Percentiles rank a stretch among this genome's conserved stretches.
Conservation (phyloP, 345 rosid species). For the Arabis hirsuta region DNA sequence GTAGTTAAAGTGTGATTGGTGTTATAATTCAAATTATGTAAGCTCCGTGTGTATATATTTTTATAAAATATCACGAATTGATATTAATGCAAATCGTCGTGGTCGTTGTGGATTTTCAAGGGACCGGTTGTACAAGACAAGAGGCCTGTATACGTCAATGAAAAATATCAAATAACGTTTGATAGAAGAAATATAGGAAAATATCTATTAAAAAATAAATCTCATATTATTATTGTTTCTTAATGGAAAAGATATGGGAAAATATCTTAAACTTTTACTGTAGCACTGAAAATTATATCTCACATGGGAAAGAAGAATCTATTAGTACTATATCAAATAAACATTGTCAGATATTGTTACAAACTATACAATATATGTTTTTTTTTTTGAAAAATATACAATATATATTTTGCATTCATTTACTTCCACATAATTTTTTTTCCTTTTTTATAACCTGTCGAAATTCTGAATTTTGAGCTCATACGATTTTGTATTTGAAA, state of each 20-base stretch:
- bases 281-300: slow-evolving; percentile 1
- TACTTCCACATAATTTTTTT: too few relatives aligned
- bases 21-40: background rate
- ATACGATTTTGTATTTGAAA: too few relatives aligned
- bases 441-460: too few relatives aligned
- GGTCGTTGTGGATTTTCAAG: slow-evolving; percentile 26
- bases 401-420: background rate
- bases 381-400: background rate
- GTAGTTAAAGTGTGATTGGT: background rate
- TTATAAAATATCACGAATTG: background rate
- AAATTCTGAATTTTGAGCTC: too few relatives aligned
- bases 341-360: background rate
- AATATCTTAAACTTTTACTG: slow-evolving; percentile 28
- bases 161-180: slow-evolving; percentile 25
- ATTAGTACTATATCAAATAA: slow-evolving; percentile 10
- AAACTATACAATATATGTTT: background rate
- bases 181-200: background rate
- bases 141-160: slow-evolving; percentile 6
- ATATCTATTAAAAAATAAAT: background rate
- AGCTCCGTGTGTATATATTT: too few relatives aligned
- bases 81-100: background rate
- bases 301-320: background rate
- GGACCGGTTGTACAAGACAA: slow-evolving; percentile 24
- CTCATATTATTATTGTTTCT: slow-evolving; percentile 5
- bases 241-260: slow-evolving; percentile 10